phyloP scores from a whole-genome alignment of 169 alveolate species.

The Perkinsus olseni region DNA sequence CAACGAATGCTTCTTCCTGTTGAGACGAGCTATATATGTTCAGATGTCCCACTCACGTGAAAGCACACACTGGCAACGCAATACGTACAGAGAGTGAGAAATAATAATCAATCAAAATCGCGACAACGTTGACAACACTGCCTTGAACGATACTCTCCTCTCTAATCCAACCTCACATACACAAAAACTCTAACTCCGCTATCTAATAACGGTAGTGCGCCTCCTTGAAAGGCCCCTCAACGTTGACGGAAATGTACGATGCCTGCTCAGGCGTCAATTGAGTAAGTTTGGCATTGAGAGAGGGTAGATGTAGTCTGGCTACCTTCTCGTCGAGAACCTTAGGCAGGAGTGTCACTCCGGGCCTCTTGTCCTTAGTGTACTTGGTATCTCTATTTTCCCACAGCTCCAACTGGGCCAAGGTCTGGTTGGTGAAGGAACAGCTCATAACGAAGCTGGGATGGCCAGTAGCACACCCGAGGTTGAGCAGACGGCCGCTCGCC shows the following conservation, averaged over 20 bases:
- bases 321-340: slow-evolving; percentile 93
- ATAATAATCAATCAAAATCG: neutral
- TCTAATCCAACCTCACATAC: neutral
- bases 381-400: slow-evolving; percentile 64
- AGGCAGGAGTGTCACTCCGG: slow-evolving; percentile 55
- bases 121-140: neutral
- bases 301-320: slow-evolving; percentile 87
- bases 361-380: slow-evolving; percentile 40
- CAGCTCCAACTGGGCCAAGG: slow-evolving; percentile 56
- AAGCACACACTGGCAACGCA: too few relatives aligned
- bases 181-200: neutral
- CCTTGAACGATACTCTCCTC: neutral
- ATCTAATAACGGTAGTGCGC: slow-evolving; percentile 78
- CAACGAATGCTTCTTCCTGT: too few relatives aligned
- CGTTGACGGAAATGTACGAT: slow-evolving; percentile 77
- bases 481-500: slow-evolving; percentile 93
- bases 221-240: slow-evolving; percentile 90
- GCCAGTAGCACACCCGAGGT: slow-evolving; percentile 98
- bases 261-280: slow-evolving; percentile 83
- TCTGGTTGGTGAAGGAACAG: slow-evolving; percentile 92
- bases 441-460: slow-evolving; percentile 99
- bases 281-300: slow-evolving; percentile 87
- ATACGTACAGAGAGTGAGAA: neutral
- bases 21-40: too few relatives aligned
- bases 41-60: too few relatives aligned